A percentile compares a stretch with the other conserved stretches of the same genome.
Evolutionary conservation across 495 filamentous ascomycete genomes (phyloP).

Genomic region (Hapsidospora chrysogenum): DNA sequence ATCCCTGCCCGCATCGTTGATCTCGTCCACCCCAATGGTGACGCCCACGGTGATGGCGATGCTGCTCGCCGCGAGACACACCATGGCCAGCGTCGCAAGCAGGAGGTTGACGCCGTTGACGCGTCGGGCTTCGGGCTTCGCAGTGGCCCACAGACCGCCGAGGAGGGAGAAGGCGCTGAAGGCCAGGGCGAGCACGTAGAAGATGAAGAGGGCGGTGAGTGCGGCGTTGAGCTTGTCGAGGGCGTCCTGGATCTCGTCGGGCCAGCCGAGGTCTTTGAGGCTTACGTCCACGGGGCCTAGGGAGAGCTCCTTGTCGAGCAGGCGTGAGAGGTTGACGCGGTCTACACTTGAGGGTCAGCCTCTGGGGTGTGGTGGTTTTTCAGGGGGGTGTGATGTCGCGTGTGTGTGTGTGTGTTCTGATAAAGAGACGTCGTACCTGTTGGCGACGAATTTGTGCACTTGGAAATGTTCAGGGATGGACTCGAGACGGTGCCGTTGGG

Average conservation of each 20-base stretch:
- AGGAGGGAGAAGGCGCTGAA: conserved; percentile 40
- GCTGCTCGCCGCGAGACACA: conserved; percentile 12
- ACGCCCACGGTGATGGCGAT: conserved; percentile 15
- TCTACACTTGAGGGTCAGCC: conserved; percentile 6
- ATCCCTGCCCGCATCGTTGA: conserved; percentile 14
- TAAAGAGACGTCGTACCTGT: conserved; percentile 15
- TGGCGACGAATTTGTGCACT: conserved; percentile 43
- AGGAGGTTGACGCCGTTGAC: conserved; percentile 26
- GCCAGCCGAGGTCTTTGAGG: conserved; percentile 41
- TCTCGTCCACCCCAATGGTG: conserved; percentile 12
- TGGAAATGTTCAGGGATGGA: conserved; percentile 34
- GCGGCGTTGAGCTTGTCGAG: conserved; percentile 33
- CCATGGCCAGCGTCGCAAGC: conserved; percentile 11
- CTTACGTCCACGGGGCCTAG: conserved; percentile 28
- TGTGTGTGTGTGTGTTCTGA: no score
- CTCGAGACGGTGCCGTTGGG: conserved; percentile 31
- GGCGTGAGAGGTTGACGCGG: conserved; percentile 41
- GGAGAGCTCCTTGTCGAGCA: conserved; percentile 35
- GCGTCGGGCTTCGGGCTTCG: conserved; percentile 19
- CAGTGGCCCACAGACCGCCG: conserved; percentile 21
- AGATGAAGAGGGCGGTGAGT: conserved; percentile 38
- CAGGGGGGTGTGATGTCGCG: no score
- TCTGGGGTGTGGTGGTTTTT: neutral
- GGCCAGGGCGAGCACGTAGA: conserved; percentile 47
- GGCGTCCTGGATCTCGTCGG: conserved; percentile 40